Conservation (phyloP, 805 yeast species). For the Ascoidea asiatica region DNA sequence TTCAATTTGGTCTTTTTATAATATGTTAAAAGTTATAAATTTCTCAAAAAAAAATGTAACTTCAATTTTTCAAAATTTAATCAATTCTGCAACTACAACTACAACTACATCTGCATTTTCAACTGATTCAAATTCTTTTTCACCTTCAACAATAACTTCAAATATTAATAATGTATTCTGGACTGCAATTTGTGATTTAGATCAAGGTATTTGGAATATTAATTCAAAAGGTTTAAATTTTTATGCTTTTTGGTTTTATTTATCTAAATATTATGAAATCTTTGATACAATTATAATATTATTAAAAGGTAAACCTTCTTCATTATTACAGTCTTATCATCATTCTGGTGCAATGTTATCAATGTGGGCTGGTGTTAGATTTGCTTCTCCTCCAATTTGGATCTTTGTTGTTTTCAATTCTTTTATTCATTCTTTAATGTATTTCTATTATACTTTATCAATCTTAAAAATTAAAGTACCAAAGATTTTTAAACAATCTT, state of each 20-base stretch:
- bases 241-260: constrained; percentile 54
- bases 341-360: constrained; percentile 73
- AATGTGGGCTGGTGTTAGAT: constrained; percentile 70
- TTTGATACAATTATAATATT: constrained; percentile 55
- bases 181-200: constrained; percentile 46
- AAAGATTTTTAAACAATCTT: constrained; percentile 35
- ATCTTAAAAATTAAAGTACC: constrained; percentile 50
- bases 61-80: constrained; percentile 7
- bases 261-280: constrained; percentile 62
- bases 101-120: constrained; percentile 14
- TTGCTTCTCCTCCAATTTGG: constrained; percentile 66
- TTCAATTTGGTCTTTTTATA: constrained; percentile 57
- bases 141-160: constrained; percentile 13
- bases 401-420: constrained; percentile 69
- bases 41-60: constrained; percentile 22
- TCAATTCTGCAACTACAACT: constrained; percentile 14
- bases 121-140: constrained; percentile 9
- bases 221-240: constrained; percentile 30
- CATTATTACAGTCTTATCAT: constrained; percentile 59
- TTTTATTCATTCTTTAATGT: constrained; percentile 67
- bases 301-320: constrained; percentile 53
- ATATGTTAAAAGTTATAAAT: constrained; percentile 42
- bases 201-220: constrained; percentile 43
- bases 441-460: constrained; percentile 50
- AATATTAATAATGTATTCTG: constrained; percentile 26